Evolutionary conservation across 176 grass and related monocot genomes (phyloP).

Genomic region (Musa beccarii): DNA sequence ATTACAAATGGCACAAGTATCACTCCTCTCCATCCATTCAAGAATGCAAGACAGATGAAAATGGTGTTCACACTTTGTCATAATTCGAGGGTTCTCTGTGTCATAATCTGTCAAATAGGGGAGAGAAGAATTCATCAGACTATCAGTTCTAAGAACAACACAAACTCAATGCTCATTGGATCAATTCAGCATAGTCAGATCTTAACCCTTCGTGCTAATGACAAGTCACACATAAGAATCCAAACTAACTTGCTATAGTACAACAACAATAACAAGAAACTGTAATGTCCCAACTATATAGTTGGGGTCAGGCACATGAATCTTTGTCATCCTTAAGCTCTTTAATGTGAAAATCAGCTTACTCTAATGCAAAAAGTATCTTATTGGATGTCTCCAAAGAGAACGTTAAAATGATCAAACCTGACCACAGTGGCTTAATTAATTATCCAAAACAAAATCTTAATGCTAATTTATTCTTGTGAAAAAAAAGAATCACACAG

Average conservation of each 20-base stretch:
- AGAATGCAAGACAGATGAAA: constrained; percentile 87
- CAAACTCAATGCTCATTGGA: too few species aligned
- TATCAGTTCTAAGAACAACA: not conserved
- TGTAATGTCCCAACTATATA: too few species aligned
- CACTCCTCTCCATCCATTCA: constrained; percentile 89
- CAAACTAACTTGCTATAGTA: too few species aligned
- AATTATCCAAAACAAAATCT: not conserved
- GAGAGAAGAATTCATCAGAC: constrained; percentile 6
- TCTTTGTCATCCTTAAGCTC: too few species aligned
- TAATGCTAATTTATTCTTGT: not conserved
- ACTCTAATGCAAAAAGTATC: too few species aligned
- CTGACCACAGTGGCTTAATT: not conserved
- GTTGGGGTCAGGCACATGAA: too few species aligned
- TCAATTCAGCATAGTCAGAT: too few species aligned
- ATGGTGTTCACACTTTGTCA: constrained; percentile 77
- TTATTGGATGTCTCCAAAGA: too few species aligned
- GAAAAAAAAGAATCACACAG: not conserved
- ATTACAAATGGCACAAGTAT: constrained; percentile 81
- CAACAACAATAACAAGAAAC: too few species aligned
- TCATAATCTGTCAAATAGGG: constrained; percentile 59
- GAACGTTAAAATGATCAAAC: not conserved
- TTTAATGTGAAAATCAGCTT: too few species aligned
- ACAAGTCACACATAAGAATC: too few species aligned
- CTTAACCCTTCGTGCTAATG: too few species aligned
- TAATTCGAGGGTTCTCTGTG: constrained; percentile 61